Evolutionary conservation across 805 yeast species (phyloP).

Genomic region (Myxozyma nipponensis): DNA sequence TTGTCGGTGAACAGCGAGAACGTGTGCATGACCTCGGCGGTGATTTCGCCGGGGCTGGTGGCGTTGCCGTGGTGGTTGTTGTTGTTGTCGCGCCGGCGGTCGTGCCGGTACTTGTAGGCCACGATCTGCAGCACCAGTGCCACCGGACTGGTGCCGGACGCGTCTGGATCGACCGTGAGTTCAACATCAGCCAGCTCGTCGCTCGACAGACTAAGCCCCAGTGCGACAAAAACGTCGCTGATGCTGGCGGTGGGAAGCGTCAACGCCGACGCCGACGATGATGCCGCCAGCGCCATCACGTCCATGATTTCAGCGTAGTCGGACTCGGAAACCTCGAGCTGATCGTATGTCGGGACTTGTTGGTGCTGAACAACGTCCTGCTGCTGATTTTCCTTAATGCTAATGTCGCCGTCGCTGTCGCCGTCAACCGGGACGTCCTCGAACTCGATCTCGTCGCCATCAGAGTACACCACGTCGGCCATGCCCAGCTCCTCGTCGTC

Average conservation of each 20-base stretch:
- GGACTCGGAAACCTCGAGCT: not conserved
- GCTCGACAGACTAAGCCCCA: conserved; percentile 30
- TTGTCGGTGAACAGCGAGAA: conserved; percentile 20
- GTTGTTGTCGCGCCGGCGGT: not conserved
- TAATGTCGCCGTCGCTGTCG: not conserved
- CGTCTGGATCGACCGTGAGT: conserved; percentile 30
- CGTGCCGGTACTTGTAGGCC: conserved; percentile 16
- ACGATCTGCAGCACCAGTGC: conserved; percentile 33
- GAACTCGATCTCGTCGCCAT: not conserved
- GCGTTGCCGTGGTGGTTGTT: not conserved
- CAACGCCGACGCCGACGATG: conserved; percentile 1
- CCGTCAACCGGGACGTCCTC: not conserved
- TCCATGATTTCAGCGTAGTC: conserved; percentile 18
- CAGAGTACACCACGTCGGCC: not conserved
- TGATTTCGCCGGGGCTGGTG: not conserved
- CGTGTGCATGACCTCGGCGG: conserved; percentile 15
- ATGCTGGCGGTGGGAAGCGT: conserved; percentile 29
- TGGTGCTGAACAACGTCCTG: not conserved
- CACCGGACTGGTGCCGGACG: conserved; percentile 32
- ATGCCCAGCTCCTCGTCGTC: not conserved
- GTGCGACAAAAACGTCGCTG: conserved; percentile 31
- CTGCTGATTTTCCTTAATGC: not conserved
- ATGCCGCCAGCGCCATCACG: conserved; percentile 8
- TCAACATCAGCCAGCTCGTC: conserved; percentile 22
- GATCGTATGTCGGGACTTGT: not conserved